phyloP scores from a whole-genome alignment of 768 basidiomycete species.

The Wakefieldia striispora region DNA sequence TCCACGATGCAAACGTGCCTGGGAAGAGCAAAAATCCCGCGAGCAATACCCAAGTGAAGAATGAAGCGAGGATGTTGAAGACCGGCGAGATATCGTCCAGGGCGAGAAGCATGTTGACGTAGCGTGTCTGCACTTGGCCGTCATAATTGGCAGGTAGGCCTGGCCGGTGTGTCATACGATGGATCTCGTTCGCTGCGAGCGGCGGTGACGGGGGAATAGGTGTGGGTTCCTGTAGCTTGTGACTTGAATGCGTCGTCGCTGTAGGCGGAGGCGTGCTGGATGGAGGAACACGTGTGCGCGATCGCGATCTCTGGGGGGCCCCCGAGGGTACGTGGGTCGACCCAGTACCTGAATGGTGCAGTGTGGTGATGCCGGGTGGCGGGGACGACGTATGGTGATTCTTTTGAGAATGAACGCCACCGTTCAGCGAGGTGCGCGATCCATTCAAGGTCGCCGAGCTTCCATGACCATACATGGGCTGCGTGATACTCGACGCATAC shows the following conservation, averaged over 20 bases:
- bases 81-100: slow-evolving; percentile 52
- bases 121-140: slow-evolving; percentile 40
- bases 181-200: slow-evolving; percentile 17
- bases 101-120: slow-evolving; percentile 62
- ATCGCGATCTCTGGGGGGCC: slow-evolving; percentile 18
- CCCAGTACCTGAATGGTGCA: slow-evolving; percentile 5
- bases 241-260: neutral
- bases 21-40: slow-evolving; percentile 65
- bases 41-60: slow-evolving; percentile 63
- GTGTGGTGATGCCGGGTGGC: slow-evolving; percentile 5
- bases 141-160: slow-evolving; percentile 22
- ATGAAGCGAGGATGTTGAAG: slow-evolving; percentile 50
- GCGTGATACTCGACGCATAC: slow-evolving; percentile 27
- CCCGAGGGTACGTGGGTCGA: slow-evolving; percentile 6
- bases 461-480: slow-evolving; percentile 25
- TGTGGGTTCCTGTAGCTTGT: slow-evolving; percentile 1
- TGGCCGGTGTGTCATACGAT: slow-evolving; percentile 19
- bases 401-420: slow-evolving; percentile 9
- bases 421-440: slow-evolving; percentile 23
- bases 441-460: slow-evolving; percentile 18
- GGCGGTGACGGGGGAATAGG: neutral
- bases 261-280: neutral
- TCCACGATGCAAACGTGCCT: slow-evolving; percentile 54
- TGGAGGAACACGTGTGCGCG: slow-evolving; percentile 10
- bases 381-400: slow-evolving; percentile 11